phyloP scores from a whole-genome alignment of 2,329 filamentous ascomycete genomes.

The Fusarium sp. region DNA sequence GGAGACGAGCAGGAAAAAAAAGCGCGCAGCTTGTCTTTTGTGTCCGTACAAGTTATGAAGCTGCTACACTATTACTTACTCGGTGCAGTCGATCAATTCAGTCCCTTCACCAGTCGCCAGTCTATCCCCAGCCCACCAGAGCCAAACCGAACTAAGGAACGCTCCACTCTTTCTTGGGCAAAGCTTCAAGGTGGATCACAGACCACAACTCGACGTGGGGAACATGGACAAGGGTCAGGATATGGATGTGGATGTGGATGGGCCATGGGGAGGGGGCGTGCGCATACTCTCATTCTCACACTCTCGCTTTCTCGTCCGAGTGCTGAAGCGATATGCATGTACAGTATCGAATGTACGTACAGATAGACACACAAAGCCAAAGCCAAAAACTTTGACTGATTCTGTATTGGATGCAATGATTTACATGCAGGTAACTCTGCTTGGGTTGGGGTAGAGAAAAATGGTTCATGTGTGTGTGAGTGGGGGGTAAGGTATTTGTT shows the following conservation, averaged over 20 bases:
- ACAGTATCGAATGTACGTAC: slow-evolving; percentile 4
- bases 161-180: slow-evolving; percentile 14
- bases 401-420: slow-evolving; percentile 7
- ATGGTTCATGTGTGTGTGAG: slow-evolving; percentile 24
- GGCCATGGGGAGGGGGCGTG: slow-evolving; percentile 35
- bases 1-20: slow-evolving; percentile 28
- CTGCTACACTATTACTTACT: slow-evolving; percentile 29
- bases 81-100: slow-evolving; percentile 29
- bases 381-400: slow-evolving; percentile 23
- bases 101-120: slow-evolving; percentile 21
- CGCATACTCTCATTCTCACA: slow-evolving; percentile 7
- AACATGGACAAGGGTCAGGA: slow-evolving; percentile 25
- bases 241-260: slow-evolving; percentile 14
- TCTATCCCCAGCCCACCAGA: slow-evolving; percentile 30
- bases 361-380: slow-evolving; percentile 18
- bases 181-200: slow-evolving; percentile 24
- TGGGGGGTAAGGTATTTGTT: slow-evolving; percentile 1
- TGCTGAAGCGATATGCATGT: background rate
- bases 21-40: slow-evolving; percentile 45
- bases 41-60: slow-evolving; percentile 43
- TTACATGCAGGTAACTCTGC: slow-evolving; percentile 9
- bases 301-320: background rate
- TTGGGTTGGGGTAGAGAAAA: slow-evolving; percentile 20
- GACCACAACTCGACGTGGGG: slow-evolving; percentile 32
- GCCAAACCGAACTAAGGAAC: slow-evolving; percentile 35